These are phyloP conservation scores for Microascus cirrosus DNA, from an alignment of 2,329 filamentous ascomycete species.

Conservation along the genomic window DNA sequence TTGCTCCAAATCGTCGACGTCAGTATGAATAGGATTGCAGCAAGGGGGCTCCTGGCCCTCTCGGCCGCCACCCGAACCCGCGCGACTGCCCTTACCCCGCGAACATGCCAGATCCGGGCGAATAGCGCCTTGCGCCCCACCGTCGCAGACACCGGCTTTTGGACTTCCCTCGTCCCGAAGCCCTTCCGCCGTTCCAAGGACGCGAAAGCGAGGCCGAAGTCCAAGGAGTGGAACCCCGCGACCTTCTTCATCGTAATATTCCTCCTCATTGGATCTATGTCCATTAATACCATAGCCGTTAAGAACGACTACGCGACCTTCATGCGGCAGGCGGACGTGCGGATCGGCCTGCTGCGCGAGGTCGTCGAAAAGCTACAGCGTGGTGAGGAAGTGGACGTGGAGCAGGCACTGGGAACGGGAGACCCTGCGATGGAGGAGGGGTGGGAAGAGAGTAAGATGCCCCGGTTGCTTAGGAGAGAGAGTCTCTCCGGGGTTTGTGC, in stretches of 20 bases:
- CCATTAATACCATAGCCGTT: conserved; percentile 81
- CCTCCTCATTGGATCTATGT: conserved; percentile 84
- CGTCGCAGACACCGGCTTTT: conserved; percentile 49
- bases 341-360: conserved; percentile 66
- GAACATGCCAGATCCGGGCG: conserved; percentile 12
- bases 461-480: too few relatives aligned
- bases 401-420: conserved; percentile 68
- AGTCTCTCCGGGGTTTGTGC: background rate
- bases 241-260: conserved; percentile 77
- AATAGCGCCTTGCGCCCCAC: conserved; percentile 31
- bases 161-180: conserved; percentile 60
- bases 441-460: conserved; percentile 69
- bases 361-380: conserved; percentile 58
- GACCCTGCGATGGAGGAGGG: conserved; percentile 64
- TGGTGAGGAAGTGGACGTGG: conserved; percentile 76
- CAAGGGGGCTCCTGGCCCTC: background rate
- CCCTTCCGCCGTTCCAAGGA: conserved; percentile 35
- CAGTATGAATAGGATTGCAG: background rate
- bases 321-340: conserved; percentile 64
- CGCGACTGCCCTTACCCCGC: background rate
- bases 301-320: conserved; percentile 65
- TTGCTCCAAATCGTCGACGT: background rate
- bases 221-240: conserved; percentile 66
- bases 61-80: background rate
- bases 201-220: conserved; percentile 21